Evolutionary conservation across 331 rosid species (phyloP).

Genomic region (Rosa hybrid): DNA sequence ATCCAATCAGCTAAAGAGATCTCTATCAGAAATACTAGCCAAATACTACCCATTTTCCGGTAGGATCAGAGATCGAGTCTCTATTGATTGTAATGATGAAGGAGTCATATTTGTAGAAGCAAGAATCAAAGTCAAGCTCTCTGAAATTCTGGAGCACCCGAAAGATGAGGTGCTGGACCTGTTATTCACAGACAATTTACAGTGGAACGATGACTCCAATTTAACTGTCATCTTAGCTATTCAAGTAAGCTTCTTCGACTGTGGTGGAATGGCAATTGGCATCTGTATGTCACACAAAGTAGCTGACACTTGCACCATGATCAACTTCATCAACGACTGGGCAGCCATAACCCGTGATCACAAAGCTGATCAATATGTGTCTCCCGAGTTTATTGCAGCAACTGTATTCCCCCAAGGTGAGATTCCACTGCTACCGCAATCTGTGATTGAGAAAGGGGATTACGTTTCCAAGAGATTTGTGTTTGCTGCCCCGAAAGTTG

Average conservation of each 20-base stretch:
- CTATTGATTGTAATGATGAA: conserved; percentile 48
- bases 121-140: conserved; percentile 4
- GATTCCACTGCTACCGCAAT: neutral
- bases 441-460: neutral
- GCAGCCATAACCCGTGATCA: conserved; percentile 14
- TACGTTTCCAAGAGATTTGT: neutral
- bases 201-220: neutral
- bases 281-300: conserved; percentile 44
- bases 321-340: conserved; percentile 44
- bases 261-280: conserved; percentile 44
- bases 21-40: conserved; percentile 18
- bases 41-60: conserved; percentile 52
- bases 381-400: neutral
- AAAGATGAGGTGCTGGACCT: conserved; percentile 1
- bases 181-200: neutral
- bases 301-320: conserved; percentile 40
- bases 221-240: neutral
- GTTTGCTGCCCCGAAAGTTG: conserved; percentile 13
- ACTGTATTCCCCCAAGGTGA: neutral
- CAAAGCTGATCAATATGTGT: neutral
- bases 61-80: conserved; percentile 32
- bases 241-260: conserved; percentile 2
- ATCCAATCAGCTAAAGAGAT: conserved; percentile 6
- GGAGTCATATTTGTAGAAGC: conserved; percentile 29
- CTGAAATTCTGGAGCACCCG: conserved; percentile 15